Evolutionary conservation across 805 yeast genomes (phyloP), one percentile per base, ranked within the genome.

Genomic region (Starmerella floricola): DNA sequence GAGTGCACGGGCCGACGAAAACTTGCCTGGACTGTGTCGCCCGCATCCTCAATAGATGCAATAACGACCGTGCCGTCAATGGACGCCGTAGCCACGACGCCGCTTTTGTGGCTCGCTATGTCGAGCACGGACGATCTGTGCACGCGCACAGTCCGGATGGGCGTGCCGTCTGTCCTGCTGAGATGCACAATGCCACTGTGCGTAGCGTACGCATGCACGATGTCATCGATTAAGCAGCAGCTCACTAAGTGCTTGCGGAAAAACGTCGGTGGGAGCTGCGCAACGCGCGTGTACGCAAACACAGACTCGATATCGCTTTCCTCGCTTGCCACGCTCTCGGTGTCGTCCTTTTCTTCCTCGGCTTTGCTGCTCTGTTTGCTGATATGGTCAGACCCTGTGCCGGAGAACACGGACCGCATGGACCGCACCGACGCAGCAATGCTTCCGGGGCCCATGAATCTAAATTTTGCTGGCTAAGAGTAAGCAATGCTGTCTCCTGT

Each of bases 11-110:
- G 96, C 23, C 96, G 66, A 52, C 80, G 79, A 59, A 86, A 82
- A 60, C 87, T 94, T 51, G 73, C 79, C 2, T 85, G 86, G 0
- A 71, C 66, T 2, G 80, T 73, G 51, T 80, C 91, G 4, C 66
- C 62, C 16, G 73, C 73, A 48, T 79, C 81, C 1, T 49, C 45
- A 1, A 83, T 63, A 2, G 86, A 72, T 0, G 95, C 91, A 4
- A 85, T 72, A 1, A 85, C 85, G 0, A 88, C 80, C 0, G 94
- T 81, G 0, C 98, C 98, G 57, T 91, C 98, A 66, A 88, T 78
- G 0, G 96, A 85, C 0, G 87, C 95, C 0, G 94, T 78, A 0
- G 91, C 93, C 46, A 91, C 74, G 54, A 70, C 75, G 8, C 61
- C 61, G 0, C 93, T 91, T 55, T 84, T 93, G 35, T 39, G 31